Conservation (phyloP, 2,329 filamentous ascomycete species). For the Diaporthe aspalathi region DNA sequence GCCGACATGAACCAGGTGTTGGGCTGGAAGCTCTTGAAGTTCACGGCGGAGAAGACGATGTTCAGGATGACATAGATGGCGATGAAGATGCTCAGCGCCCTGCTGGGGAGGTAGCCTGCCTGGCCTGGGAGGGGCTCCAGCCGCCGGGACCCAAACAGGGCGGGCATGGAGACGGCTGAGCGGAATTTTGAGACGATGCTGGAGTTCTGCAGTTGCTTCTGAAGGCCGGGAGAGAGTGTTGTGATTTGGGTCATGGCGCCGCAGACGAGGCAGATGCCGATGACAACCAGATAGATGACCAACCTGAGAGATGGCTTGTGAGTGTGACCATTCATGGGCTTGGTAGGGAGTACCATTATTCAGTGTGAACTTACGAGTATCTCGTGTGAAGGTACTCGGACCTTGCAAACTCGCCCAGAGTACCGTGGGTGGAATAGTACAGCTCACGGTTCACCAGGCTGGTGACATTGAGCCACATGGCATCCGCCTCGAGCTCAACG, state of each 20-base stretch:
- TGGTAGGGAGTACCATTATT: no score
- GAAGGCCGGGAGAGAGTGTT: not conserved
- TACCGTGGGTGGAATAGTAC: constrained; percentile 10
- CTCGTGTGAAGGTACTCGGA: constrained; percentile 25
- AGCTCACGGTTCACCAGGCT: constrained; percentile 9
- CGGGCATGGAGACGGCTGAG: constrained; percentile 7
- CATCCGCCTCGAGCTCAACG: not conserved
- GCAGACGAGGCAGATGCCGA: constrained; percentile 15
- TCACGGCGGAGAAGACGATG: constrained; percentile 47
- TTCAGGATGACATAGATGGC: constrained; percentile 53
- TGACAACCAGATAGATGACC: not conserved
- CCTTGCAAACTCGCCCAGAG: not conserved
- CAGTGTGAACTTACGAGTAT: not conserved
- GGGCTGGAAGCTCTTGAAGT: constrained; percentile 45
- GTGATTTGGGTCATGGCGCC: constrained; percentile 17
- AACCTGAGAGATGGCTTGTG: not conserved
- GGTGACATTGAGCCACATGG: constrained; percentile 23
- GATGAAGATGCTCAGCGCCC: constrained; percentile 52
- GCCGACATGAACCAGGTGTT: constrained; percentile 41
- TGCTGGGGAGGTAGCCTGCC: constrained; percentile 10
- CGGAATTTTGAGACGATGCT: not conserved
- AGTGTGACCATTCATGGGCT: not conserved
- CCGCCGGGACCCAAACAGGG: not conserved
- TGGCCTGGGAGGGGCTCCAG: constrained; percentile 9
- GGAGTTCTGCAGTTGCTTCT: not conserved